Conservation (phyloP, 2,329 filamentous ascomycete species). For the Clarireedia paspali region DNA sequence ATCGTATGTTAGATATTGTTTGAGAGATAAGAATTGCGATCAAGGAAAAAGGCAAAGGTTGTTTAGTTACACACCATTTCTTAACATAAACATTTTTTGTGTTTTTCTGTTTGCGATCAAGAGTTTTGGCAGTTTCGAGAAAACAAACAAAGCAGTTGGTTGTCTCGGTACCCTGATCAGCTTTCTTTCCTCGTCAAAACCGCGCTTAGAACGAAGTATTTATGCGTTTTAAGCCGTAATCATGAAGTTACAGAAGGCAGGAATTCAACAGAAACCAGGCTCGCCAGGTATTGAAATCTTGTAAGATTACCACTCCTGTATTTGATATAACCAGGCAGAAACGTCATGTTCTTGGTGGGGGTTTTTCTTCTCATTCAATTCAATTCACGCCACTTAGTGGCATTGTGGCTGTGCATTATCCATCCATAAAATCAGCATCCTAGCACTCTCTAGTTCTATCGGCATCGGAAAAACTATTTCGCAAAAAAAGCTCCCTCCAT, state of each 20-base stretch:
- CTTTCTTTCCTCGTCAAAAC: neutral
- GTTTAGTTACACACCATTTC: conserved; percentile 33
- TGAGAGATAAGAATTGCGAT: neutral
- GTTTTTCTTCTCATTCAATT: neutral
- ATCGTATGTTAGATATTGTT: neutral
- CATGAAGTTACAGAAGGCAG: no score
- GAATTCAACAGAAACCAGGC: no score
- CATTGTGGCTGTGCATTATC: neutral
- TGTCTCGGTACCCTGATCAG: neutral
- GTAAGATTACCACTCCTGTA: no score
- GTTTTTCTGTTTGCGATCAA: conserved; percentile 1
- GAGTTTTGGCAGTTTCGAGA: neutral
- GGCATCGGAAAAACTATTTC: conserved; percentile 5
- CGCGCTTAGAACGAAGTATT: neutral
- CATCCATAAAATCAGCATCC: no score
- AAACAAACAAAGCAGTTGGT: neutral
- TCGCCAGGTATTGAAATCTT: no score
- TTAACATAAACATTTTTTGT: conserved; percentile 36
- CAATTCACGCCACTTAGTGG: neutral
- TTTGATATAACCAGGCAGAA: neutral
- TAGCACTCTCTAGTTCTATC: neutral
- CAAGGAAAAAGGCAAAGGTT: conserved; percentile 6
- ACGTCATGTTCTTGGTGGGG: conserved; percentile 5
- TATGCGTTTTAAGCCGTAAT: neutral
- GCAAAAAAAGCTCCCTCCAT: neutral